Evolutionary conservation across 2,329 filamentous ascomycete genomes (phyloP), one percentile per base, ranked within the genome.

Genomic region (Diaporthe citrichinensis): DNA sequence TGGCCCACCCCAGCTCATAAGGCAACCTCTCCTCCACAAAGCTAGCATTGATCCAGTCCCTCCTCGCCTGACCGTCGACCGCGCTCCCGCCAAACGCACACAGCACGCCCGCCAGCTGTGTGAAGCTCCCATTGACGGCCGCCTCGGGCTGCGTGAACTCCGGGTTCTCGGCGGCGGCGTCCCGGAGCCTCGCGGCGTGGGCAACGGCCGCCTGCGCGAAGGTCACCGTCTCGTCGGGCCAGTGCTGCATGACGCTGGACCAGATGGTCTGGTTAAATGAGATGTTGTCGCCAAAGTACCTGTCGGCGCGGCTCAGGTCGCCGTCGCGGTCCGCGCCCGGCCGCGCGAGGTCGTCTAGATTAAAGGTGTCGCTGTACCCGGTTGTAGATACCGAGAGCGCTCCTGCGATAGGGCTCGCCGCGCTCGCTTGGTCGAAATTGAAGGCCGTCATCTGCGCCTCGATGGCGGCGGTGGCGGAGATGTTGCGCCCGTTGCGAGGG

Each of bases 271-370:
- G 46, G 49, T 73, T 59, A 58, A 75, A 67, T 14, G 58, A 67
- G 53, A 72, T 72, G 41, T 72, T 61, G n/a, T 73, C 68, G 17
- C 69, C 69, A 41, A 75, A 75, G 39, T 46, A 75, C 25, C 34
- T 36, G 77, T 83, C 81, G 36, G 82, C 81, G 67, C 81, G 76
- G 5, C 81, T 78, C 67, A 84, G 74, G 34, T 76, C 76, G 28
- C 36, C 78, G 46, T 79, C 77, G 72, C 77, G 73, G 72, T 78
- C 77, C n/a, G 78, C 76, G 6, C 74, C 73, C 59, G 78, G 76
- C 31, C 78, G 78, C 65, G 73, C 36, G 39, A 72, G 75, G 72
- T 79, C 77, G n/a, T 76, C 77, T 8, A 79, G 75, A 74, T 78
- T 76, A 46, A 79, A 79, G 17, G 67, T 78, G 14, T 77, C 77